Conservation (phyloP, 306 rosid species). For the Senna tora region DNA sequence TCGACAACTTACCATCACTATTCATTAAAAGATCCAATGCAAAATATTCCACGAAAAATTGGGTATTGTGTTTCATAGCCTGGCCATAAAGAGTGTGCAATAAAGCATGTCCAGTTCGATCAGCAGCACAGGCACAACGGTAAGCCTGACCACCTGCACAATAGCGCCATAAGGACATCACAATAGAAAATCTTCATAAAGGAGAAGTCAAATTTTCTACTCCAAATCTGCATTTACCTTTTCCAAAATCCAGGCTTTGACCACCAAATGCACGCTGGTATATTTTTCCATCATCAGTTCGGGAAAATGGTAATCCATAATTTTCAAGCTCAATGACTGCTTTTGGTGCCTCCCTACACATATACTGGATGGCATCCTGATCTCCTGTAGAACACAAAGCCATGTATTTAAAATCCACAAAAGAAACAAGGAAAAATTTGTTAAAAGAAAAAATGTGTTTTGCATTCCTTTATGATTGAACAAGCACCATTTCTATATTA, state of each 20-base stretch:
- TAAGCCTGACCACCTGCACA: constrained; percentile 87
- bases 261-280: constrained; percentile 98
- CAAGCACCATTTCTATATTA: constrained; percentile 3
- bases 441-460: too few relatives aligned
- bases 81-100: constrained; percentile 93
- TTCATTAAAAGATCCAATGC: constrained; percentile 85
- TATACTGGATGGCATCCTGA: constrained; percentile 96
- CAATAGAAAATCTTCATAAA: constrained; percentile 35
- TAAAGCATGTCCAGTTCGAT: constrained; percentile 94
- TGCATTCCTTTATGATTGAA: constrained; percentile 23
- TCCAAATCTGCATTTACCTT: constrained; percentile 53
- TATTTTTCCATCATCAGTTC: constrained; percentile 87
- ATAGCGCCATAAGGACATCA: constrained; percentile 33
- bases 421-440: neutral
- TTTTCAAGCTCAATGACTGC: constrained; percentile 94
- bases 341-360: constrained; percentile 97
- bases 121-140: constrained; percentile 97
- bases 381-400: constrained; percentile 61
- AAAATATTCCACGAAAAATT: constrained; percentile 89
- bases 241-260: constrained; percentile 91
- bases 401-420: constrained; percentile 21
- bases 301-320: constrained; percentile 90
- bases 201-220: neutral
- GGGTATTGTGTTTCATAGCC: constrained; percentile 94
- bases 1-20: constrained; percentile 67